Evolutionary conservation across 345 rosid genomes (phyloP).

Genomic region (Cardamine resedifolia): DNA sequence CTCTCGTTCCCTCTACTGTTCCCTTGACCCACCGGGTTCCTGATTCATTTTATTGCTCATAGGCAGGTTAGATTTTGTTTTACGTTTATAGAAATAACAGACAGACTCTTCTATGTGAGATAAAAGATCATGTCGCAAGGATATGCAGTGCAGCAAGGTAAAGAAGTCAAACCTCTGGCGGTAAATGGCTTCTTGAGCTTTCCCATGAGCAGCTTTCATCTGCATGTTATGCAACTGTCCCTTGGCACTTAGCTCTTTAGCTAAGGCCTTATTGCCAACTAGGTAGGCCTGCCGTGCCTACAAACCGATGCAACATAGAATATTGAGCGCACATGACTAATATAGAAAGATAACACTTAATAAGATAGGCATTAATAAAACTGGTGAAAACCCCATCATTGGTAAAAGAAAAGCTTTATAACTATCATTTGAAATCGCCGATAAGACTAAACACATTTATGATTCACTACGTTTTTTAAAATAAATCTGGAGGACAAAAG

Average conservation of each 20-base stretch:
- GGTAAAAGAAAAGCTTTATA: background rate
- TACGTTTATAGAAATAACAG: background rate
- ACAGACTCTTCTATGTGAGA: background rate
- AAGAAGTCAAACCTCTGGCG: constrained; percentile 75
- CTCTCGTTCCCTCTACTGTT: constrained; percentile 75
- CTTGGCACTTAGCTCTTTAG: constrained; percentile 89
- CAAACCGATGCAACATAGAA: constrained; percentile 16
- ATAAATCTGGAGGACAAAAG: constrained; percentile 1
- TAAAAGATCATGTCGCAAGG: background rate
- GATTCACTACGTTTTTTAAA: background rate
- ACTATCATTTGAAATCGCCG: background rate
- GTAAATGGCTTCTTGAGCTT: constrained; percentile 93
- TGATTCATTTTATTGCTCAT: constrained; percentile 35
- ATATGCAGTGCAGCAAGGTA: background rate
- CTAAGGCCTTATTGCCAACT: constrained; percentile 87
- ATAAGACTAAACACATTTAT: background rate
- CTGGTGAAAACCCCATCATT: background rate
- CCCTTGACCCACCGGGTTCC: constrained; percentile 74
- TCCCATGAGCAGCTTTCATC: constrained; percentile 97
- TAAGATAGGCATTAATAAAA: background rate
- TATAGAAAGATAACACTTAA: background rate
- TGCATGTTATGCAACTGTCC: constrained; percentile 90
- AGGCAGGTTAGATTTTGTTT: constrained; percentile 13
- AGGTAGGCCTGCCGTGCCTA: constrained; percentile 93
- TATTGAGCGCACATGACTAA: background rate